Percentiles rank a stretch among this genome's conserved stretches.
Conservation (phyloP, 768 basidiomycete species). For the Lactarius indigo region DNA sequence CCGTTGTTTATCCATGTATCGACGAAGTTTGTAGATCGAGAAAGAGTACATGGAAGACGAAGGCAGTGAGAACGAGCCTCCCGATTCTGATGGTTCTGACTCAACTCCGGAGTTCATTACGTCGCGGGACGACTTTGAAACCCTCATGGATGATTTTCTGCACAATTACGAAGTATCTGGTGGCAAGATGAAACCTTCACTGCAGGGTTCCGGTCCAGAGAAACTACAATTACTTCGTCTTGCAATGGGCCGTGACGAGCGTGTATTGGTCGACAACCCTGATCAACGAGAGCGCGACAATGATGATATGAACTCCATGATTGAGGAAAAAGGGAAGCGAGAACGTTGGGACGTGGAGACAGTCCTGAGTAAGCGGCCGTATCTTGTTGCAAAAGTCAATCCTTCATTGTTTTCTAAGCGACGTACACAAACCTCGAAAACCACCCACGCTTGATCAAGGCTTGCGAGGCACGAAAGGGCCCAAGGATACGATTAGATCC, state of each 20-base stretch:
- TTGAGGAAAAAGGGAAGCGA: constrained; percentile 51
- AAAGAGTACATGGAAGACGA: constrained; percentile 71
- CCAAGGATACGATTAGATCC: constrained; percentile 70
- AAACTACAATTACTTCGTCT: constrained; percentile 79
- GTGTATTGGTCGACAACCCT: constrained; percentile 45
- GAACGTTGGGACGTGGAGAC: constrained; percentile 97
- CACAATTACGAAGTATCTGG: constrained; percentile 88
- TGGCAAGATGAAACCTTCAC: constrained; percentile 75
- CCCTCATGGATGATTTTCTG: constrained; percentile 91
- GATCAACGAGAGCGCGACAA: constrained; percentile 43
- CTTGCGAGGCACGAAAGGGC: constrained; percentile 49
- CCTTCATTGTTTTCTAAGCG: constrained; percentile 43
- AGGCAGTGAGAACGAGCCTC: constrained; percentile 42
- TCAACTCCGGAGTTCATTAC: constrained; percentile 73
- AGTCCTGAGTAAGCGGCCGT: constrained; percentile 75
- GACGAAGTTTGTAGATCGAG: constrained; percentile 56
- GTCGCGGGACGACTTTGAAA: constrained; percentile 83
- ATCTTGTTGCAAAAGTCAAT: background rate
- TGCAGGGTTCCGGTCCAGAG: constrained; percentile 68
- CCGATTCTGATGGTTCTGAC: constrained; percentile 44
- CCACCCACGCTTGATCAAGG: constrained; percentile 84
- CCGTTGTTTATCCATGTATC: background rate
- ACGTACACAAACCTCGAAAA: constrained; percentile 98
- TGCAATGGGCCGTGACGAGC: constrained; percentile 68
- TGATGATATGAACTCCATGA: constrained; percentile 40